Evolutionary conservation across 2,329 filamentous ascomycete genomes (phyloP).

Genomic region (Penicillium sp.): DNA sequence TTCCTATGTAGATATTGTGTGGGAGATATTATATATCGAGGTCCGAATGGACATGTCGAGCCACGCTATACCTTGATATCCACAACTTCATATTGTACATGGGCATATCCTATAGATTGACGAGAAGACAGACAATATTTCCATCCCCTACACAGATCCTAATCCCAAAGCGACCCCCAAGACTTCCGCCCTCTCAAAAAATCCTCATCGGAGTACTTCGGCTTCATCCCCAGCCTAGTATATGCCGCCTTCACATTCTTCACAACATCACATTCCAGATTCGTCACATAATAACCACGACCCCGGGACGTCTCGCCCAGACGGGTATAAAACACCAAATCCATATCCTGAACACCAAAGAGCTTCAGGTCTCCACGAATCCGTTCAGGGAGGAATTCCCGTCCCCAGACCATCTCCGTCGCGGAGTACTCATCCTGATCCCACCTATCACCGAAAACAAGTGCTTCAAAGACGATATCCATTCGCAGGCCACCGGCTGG

Average conservation of each 20-base stretch:
- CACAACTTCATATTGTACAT: neutral
- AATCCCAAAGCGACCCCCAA: constrained; percentile 4
- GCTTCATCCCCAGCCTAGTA: neutral
- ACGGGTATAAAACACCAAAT: neutral
- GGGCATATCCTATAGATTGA: neutral
- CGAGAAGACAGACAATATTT: neutral
- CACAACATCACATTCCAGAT: neutral
- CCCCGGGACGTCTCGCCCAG: neutral
- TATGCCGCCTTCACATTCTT: neutral
- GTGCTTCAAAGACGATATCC: neutral
- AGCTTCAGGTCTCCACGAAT: neutral
- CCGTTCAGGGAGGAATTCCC: neutral
- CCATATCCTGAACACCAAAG: neutral
- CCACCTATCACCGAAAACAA: neutral
- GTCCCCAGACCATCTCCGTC: neutral
- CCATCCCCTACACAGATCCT: neutral
- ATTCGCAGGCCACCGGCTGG: neutral
- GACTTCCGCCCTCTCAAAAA: neutral
- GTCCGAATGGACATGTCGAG: neutral
- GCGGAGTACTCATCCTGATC: neutral
- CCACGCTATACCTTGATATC: neutral
- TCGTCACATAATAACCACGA: neutral
- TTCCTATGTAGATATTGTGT: neutral
- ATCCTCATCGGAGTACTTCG: neutral
- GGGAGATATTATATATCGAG: neutral